These are phyloP conservation scores for Fusarium tanahbumbuense DNA, from an alignment of 2,329 filamentous ascomycete species.

Conservation along the genomic window DNA sequence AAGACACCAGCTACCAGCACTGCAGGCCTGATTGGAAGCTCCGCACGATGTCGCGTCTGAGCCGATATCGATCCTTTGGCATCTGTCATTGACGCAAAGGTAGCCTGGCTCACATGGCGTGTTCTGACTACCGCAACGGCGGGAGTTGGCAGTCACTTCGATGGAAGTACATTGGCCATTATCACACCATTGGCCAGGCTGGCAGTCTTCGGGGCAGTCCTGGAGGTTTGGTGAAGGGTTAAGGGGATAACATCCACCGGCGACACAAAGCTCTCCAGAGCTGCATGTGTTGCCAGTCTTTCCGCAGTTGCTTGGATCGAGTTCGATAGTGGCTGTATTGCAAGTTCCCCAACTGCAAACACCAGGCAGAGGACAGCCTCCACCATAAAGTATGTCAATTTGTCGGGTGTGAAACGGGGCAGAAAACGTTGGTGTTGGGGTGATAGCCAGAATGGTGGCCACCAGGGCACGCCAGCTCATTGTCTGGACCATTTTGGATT, in stretches of 20 bases:
- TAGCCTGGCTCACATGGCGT: constrained; percentile 17
- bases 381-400: constrained; percentile 19
- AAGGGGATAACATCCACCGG: constrained; percentile 26
- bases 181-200: constrained; percentile 34
- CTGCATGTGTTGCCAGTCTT: constrained; percentile 23
- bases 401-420: background rate
- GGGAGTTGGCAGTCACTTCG: constrained; percentile 23
- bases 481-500: constrained; percentile 18
- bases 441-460: constrained; percentile 4
- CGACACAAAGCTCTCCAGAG: constrained; percentile 34
- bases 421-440: background rate
- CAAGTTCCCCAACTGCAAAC: constrained; percentile 35
- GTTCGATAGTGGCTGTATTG: constrained; percentile 32
- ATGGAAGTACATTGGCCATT: constrained; percentile 28
- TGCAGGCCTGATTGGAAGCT: constrained; percentile 14
- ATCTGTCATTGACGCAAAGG: constrained; percentile 33
- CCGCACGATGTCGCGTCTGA: constrained; percentile 31
- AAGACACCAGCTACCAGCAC: constrained; percentile 37
- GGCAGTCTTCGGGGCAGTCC: constrained; percentile 15
- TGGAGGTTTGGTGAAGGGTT: constrained; percentile 1
- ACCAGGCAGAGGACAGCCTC: constrained; percentile 30
- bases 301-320: constrained; percentile 28
- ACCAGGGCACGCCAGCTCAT: constrained; percentile 23
- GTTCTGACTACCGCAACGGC: constrained; percentile 10
- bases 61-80: constrained; percentile 32